Base-by-base conservation (phyloP, 2,329 filamentous ascomycete genomes). In the Fusarium subtropicale region DNA sequence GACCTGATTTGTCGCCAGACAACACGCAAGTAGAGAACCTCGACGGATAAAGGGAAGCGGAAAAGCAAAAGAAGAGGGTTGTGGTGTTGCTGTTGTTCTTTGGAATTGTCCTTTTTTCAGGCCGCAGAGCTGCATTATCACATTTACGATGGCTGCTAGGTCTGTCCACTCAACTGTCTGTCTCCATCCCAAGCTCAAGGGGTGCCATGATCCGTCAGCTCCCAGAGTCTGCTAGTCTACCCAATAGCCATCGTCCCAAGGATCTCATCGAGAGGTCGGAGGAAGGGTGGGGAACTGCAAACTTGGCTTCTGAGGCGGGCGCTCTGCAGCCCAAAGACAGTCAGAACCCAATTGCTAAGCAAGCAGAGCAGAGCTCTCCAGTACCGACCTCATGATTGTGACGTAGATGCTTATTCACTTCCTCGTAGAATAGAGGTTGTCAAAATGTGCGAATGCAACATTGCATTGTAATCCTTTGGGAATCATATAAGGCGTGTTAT, bases 331-430 rank as follows among this genome's bases (percentile, higher is more conserved):
- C 52, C 60, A 64, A 50, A 58, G 66, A 70, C 62, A 69, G 66
- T 69, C 66, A 69, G 66, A 69, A 69, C 66, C 66, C 66, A 70
- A 70, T 70, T 66, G 48, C 44, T 26, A 38, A 39, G n/a, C 56
- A 30, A 31, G 46, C 22, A 26, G 16, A 39, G 36, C 36, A 15
- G 20, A 51, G 24, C 33, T 28, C 22, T 36, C 50, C 24, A 26
- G 51, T 20, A 36, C 28, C 28, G 28, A 30, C 50, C 50, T 58
- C 33, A 64, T 60, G 57, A 54, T 58, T 31, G 66, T 68, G 66
- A 69, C 66, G 66, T 69, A 56, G 53, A 36, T 63, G 45, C 34
- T 63, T 67, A 41, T 58, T 45, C 30, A 33, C 22, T 34, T 28
- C 41, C 34, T 44, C 7, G 24, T 10, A 13, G 24, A 41, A 39